phyloP scores from a whole-genome alignment of 1,284 basidiomycete species.

The Earliella scabrosa region DNA sequence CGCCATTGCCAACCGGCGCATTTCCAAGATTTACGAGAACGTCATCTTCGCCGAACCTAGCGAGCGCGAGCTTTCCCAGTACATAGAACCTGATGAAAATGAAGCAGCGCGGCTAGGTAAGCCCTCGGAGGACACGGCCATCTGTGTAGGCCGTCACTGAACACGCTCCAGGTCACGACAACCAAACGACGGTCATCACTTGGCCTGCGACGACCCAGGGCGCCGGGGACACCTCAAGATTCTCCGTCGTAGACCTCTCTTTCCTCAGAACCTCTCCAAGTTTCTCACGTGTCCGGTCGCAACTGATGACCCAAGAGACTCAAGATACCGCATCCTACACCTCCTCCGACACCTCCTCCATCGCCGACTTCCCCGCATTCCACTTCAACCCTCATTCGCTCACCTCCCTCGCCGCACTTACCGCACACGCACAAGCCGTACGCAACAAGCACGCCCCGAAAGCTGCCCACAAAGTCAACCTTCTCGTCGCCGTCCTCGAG shows the following conservation, averaged over 20 bases:
- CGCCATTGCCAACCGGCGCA: slow-evolving; percentile 62
- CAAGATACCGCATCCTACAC: slow-evolving; percentile 52
- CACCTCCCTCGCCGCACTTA: slow-evolving; percentile 48
- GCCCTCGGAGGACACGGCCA: slow-evolving; percentile 1
- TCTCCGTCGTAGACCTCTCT: slow-evolving; percentile 15
- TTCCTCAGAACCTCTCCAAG: slow-evolving; percentile 34
- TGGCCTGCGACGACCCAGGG: slow-evolving; percentile 55
- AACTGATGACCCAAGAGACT: slow-evolving; percentile 43
- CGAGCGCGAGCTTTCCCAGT: slow-evolving; percentile 22
- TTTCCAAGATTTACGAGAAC: slow-evolving; percentile 69
- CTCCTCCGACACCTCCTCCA: slow-evolving; percentile 67
- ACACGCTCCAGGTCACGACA: slow-evolving; percentile 21
- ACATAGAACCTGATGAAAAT: slow-evolving; percentile 18
- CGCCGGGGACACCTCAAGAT: slow-evolving; percentile 2
- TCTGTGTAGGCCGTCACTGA: slow-evolving; percentile 1
- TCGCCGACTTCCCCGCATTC: slow-evolving; percentile 67
- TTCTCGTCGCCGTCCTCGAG: slow-evolving; percentile 70
- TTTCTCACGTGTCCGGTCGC: slow-evolving; percentile 29
- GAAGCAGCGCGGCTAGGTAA: slow-evolving; percentile 11
- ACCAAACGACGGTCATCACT: slow-evolving; percentile 51
- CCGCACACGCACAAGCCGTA: slow-evolving; percentile 23
- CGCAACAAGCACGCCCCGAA: slow-evolving; percentile 3
- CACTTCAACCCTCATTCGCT: slow-evolving; percentile 66
- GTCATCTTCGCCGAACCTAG: slow-evolving; percentile 55
- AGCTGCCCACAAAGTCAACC: slow-evolving; percentile 49